These are phyloP conservation scores for Aciculosporium take DNA, from an alignment of 2,329 filamentous ascomycete genomes.

Conservation along the genomic window DNA sequence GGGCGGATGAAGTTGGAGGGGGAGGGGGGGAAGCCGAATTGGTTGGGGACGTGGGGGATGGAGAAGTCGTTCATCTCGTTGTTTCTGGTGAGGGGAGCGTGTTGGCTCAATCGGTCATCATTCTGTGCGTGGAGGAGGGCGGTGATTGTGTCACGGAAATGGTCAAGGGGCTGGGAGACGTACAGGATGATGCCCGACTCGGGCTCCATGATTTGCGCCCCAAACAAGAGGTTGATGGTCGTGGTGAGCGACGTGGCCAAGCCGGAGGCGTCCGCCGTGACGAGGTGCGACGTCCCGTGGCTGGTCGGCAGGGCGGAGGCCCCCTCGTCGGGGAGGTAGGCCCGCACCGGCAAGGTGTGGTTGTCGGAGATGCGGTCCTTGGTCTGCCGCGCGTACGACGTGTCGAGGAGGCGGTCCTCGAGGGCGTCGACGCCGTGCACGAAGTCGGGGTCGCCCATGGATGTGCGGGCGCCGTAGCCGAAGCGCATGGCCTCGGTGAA, in stretches of 20 bases:
- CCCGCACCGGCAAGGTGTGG: conserved; percentile 54
- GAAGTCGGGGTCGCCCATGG: conserved; percentile 71
- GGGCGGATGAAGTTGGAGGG: conserved; percentile 70
- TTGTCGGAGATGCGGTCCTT: conserved; percentile 56
- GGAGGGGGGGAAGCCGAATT: conserved; percentile 73
- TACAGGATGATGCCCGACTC: conserved; percentile 67
- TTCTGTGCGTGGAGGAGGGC: not conserved
- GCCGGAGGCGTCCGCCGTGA: conserved; percentile 56
- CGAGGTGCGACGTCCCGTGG: conserved; percentile 61
- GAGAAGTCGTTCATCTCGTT: conserved; percentile 70
- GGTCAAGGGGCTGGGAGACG: conserved; percentile 2
- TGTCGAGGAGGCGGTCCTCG: conserved; percentile 53
- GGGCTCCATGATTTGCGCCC: conserved; percentile 63
- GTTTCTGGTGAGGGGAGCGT: conserved; percentile 24
- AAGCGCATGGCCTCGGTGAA: conserved; percentile 84
- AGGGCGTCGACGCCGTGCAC: conserved; percentile 48
- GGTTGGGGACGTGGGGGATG: conserved; percentile 62
- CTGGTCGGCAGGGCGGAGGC: conserved; percentile 54
- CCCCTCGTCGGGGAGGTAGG: conserved; percentile 58
- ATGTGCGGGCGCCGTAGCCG: conserved; percentile 65
- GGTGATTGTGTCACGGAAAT: not conserved
- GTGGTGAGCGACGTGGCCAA: conserved; percentile 72
- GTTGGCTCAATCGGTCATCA: not conserved
- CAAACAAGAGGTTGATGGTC: conserved; percentile 79
- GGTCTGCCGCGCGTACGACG: conserved; percentile 42